phyloP scores from a whole-genome alignment of 1,284 basidiomycete species.

The Leccinum cinnamomeum region DNA sequence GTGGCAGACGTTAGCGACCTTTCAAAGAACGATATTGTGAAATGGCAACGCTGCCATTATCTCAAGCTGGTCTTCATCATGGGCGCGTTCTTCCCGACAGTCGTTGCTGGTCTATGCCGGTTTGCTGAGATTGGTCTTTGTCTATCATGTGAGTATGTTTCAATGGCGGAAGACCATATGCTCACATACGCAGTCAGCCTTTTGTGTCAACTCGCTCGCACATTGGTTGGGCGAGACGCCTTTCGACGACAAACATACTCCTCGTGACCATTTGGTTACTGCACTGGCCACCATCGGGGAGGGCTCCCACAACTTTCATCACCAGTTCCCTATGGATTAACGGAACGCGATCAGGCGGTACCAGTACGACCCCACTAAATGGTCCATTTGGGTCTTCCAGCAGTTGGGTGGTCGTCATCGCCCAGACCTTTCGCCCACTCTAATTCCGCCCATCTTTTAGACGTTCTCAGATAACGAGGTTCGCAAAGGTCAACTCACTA shows the following conservation, averaged over 20 bases:
- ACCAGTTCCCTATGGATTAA: slow-evolving; percentile 94
- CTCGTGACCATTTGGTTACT: slow-evolving; percentile 84
- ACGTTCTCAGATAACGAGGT: slow-evolving; percentile 93
- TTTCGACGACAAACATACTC: slow-evolving; percentile 96
- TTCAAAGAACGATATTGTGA: slow-evolving; percentile 71
- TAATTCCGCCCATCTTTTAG: slow-evolving; percentile 28
- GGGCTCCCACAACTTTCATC: slow-evolving; percentile 97
- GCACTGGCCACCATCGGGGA: slow-evolving; percentile 89
- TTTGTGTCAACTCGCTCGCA: slow-evolving; percentile 94
- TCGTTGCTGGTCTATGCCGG: slow-evolving; percentile 85
- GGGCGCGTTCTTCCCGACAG: slow-evolving; percentile 74
- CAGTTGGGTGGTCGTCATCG: slow-evolving; percentile 46
- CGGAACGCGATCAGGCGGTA: slow-evolving; percentile 93
- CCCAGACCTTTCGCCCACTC: not conserved
- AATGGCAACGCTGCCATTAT: slow-evolving; percentile 89
- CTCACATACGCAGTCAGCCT: slow-evolving; percentile 68
- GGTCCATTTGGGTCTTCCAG: slow-evolving; percentile 79
- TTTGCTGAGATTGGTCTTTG: slow-evolving; percentile 78
- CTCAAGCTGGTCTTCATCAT: slow-evolving; percentile 68
- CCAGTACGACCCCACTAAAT: slow-evolving; percentile 89
- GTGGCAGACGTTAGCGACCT: slow-evolving; percentile 88
- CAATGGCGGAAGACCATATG: not conserved
- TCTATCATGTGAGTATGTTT: slow-evolving; percentile 74
- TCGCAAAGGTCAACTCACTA: slow-evolving; percentile 87
- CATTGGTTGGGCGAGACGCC: slow-evolving; percentile 93